A percentile compares a stretch with the other conserved stretches of the same genome.
phyloP scores from a whole-genome alignment of 1,284 basidiomycete species.

The Puccinia triticina region DNA sequence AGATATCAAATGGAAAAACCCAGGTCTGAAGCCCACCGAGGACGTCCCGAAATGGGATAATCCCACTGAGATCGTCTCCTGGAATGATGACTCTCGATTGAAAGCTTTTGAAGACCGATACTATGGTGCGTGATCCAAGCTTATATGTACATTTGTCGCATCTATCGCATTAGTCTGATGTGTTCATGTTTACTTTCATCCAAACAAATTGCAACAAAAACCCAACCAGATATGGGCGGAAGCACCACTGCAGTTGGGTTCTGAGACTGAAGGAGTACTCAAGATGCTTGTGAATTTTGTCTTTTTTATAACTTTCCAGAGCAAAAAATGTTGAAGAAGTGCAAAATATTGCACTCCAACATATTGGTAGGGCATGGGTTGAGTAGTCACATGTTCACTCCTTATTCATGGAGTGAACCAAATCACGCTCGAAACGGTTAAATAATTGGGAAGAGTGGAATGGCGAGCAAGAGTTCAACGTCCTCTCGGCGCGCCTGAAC shows the following conservation, averaged over 20 bases:
- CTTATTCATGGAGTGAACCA: too few relatives aligned
- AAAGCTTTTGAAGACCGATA: conserved; percentile 59
- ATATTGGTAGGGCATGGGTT: too few relatives aligned
- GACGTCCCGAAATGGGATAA: neutral
- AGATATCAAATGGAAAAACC: conserved; percentile 46
- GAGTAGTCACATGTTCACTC: too few relatives aligned
- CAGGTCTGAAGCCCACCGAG: conserved; percentile 57
- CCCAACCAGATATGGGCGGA: conserved; percentile 36
- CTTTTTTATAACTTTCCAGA: too few relatives aligned
- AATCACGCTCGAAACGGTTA: too few relatives aligned
- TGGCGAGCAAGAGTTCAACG: too few relatives aligned
- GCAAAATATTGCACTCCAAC: too few relatives aligned
- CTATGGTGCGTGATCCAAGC: conserved; percentile 54
- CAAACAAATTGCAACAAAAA: neutral
- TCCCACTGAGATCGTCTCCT: conserved; percentile 57
- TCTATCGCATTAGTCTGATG: neutral
- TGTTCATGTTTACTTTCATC: neutral
- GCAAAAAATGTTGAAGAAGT: too few relatives aligned
- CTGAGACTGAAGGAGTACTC: neutral
- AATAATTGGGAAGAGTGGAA: too few relatives aligned
- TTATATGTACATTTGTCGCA: neutral
- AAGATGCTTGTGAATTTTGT: too few relatives aligned
- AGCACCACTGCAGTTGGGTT: conserved; percentile 37
- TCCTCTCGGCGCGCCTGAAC: too few relatives aligned
- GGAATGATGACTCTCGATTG: conserved; percentile 59